Conservation (phyloP, 176 grass and related monocot species). For the Tillandsia fasciculata region DNA sequence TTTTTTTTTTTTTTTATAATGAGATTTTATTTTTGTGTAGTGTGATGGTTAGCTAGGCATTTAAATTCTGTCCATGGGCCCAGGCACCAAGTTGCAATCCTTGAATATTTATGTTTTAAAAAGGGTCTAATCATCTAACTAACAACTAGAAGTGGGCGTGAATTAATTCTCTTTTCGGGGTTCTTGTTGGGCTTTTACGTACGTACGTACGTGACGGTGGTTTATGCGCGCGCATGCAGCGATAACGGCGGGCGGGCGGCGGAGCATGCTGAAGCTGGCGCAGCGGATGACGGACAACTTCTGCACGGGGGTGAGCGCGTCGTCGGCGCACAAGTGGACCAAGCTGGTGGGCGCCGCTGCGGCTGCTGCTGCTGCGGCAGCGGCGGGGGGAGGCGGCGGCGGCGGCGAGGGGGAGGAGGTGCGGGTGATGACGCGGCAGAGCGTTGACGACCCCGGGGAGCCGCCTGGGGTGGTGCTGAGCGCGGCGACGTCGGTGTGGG, state of each 20-base stretch:
- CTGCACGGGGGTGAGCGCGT: slow-evolving; percentile 62
- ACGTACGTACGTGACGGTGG: not conserved
- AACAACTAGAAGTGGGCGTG: no score
- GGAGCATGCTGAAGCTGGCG: slow-evolving; percentile 84
- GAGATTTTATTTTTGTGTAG: no score
- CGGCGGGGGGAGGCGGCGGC: no score
- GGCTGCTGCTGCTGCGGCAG: slow-evolving; percentile 61
- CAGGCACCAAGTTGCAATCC: no score
- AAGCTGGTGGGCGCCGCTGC: slow-evolving; percentile 50
- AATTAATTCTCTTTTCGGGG: no score
- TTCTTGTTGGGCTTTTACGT: no score
- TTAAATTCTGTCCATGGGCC: no score
- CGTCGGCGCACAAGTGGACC: slow-evolving; percentile 74
- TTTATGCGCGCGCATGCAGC: slow-evolving; percentile 6
- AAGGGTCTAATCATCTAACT: no score
- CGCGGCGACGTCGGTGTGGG: slow-evolving; percentile 81
- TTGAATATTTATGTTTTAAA: no score
- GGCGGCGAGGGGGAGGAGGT: slow-evolving; percentile 62
- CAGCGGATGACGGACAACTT: slow-evolving; percentile 86
- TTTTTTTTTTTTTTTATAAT: no score
- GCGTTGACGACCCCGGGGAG: slow-evolving; percentile 73
- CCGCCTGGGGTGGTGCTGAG: slow-evolving; percentile 81
- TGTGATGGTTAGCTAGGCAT: no score
- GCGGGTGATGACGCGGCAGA: slow-evolving; percentile 55
- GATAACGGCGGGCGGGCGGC: slow-evolving; percentile 37